A percentile compares a stretch with the other conserved stretches of the same genome.
These are phyloP conservation scores for Haematococcus lacustris DNA, from an alignment of 139 green algal species.

Conservation along the genomic window DNA sequence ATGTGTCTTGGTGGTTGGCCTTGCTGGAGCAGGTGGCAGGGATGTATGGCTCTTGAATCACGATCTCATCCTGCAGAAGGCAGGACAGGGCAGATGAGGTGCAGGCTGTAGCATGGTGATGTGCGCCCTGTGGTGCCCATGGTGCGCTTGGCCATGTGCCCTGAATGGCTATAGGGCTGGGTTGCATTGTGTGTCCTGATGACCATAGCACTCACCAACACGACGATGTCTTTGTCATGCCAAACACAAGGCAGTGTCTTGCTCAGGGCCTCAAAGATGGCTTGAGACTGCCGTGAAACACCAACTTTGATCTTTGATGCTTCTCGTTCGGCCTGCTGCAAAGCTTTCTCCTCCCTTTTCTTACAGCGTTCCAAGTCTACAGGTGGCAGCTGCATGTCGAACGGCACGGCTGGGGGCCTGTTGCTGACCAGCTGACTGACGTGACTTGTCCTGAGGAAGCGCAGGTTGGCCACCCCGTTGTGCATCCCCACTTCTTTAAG, in stretches of 20 bases:
- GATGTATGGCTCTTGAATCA: slow-evolving; percentile 31
- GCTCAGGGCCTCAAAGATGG: slow-evolving; percentile 71
- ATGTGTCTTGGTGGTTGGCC: neutral
- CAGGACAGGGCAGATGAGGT: slow-evolving; percentile 18
- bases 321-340: slow-evolving; percentile 62
- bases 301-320: slow-evolving; percentile 62
- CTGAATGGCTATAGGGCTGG: neutral
- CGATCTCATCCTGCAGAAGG: slow-evolving; percentile 48
- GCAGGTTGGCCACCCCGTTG: slow-evolving; percentile 39
- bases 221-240: slow-evolving; percentile 60
- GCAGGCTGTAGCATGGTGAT: neutral
- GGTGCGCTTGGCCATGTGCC: neutral
- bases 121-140: neutral
- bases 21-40: slow-evolving; percentile 1
- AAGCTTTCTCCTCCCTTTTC: slow-evolving; percentile 58
- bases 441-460: slow-evolving; percentile 19
- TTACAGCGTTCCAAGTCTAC: slow-evolving; percentile 52
- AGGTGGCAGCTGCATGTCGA: slow-evolving; percentile 39
- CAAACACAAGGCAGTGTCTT: slow-evolving; percentile 80
- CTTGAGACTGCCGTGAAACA: slow-evolving; percentile 63
- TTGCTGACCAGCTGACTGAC: slow-evolving; percentile 16
- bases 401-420: slow-evolving; percentile 7
- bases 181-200: neutral
- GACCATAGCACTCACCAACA: slow-evolving; percentile 38
- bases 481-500: slow-evolving; percentile 39